phyloP scores from a whole-genome alignment of 179 eudicot genomes.

The Amaranthus tricolor region DNA sequence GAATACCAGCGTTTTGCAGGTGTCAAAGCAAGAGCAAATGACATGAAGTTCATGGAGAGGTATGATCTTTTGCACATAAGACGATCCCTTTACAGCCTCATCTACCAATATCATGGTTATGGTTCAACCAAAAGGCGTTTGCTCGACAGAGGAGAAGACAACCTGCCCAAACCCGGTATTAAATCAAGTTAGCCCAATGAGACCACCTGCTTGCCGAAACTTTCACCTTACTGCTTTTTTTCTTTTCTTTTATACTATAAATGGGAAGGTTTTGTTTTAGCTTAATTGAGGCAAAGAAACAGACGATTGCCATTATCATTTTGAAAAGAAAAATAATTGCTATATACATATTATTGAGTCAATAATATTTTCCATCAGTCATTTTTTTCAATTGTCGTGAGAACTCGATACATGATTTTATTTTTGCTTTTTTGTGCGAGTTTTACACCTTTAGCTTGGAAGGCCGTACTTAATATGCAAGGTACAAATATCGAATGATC shows the following conservation, averaged over 20 bases:
- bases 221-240: background rate
- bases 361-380: background rate
- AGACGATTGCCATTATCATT: background rate
- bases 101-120: slow-evolving; percentile 63
- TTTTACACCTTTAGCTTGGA: too few species aligned
- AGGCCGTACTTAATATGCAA: too few species aligned
- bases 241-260: slow-evolving; percentile 6
- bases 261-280: slow-evolving; percentile 25
- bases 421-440: too few species aligned
- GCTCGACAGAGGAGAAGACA: slow-evolving; percentile 39
- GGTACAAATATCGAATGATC: too few species aligned
- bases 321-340: background rate
- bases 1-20: slow-evolving; percentile 87
- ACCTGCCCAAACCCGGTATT: slow-evolving; percentile 34
- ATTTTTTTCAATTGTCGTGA: background rate
- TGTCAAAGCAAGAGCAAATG: slow-evolving; percentile 59
- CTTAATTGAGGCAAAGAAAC: slow-evolving; percentile 2
- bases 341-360: background rate
- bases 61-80: slow-evolving; percentile 48
- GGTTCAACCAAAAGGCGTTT: slow-evolving; percentile 63
- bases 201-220: slow-evolving; percentile 14
- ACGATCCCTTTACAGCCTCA: slow-evolving; percentile 55
- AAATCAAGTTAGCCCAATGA: slow-evolving; percentile 30
- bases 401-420: too few species aligned
- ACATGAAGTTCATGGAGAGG: slow-evolving; percentile 66